A percentile compares a stretch with the other conserved stretches of the same genome.
These are phyloP conservation scores for Pseudomonodictys pantanalensis DNA, from an alignment of 495 filamentous ascomycete genomes.

Conservation along the genomic window DNA sequence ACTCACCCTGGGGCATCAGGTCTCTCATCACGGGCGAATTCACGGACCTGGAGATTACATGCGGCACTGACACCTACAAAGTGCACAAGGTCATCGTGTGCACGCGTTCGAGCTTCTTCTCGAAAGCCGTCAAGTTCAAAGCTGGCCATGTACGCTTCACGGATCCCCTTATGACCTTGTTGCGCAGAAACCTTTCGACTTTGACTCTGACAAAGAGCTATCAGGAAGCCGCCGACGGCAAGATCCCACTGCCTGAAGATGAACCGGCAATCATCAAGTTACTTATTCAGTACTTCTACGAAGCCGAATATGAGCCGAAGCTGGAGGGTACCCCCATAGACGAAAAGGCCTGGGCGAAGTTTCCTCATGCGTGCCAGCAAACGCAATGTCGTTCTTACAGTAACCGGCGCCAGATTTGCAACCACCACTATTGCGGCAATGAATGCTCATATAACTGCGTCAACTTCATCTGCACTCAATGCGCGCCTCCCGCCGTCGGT, in stretches of 20 bases:
- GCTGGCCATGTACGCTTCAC: neutral
- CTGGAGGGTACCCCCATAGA: neutral
- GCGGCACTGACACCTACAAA: neutral
- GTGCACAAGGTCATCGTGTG: conserved; percentile 1
- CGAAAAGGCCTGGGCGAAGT: neutral
- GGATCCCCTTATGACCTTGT: neutral
- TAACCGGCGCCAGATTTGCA: neutral
- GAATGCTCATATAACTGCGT: neutral
- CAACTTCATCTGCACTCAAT: neutral
- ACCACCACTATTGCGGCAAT: neutral
- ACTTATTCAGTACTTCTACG: neutral
- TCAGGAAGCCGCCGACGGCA: neutral
- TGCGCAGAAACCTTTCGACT: neutral
- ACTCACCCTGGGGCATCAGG: no score
- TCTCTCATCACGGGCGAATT: no score
- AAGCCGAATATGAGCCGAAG: neutral
- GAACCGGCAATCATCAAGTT: neutral
- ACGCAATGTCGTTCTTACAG: neutral
- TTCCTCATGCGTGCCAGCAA: neutral
- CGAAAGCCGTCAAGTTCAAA: neutral
- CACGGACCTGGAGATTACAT: no score
- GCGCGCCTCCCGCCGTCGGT: neutral
- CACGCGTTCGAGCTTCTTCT: neutral
- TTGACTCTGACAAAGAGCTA: neutral
- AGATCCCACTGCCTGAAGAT: neutral